Percentiles rank a stretch among this genome's conserved stretches.
phyloP scores from a whole-genome alignment of 192 early-diverging fungal species.

The Borealophlyctis nickersoniae region DNA sequence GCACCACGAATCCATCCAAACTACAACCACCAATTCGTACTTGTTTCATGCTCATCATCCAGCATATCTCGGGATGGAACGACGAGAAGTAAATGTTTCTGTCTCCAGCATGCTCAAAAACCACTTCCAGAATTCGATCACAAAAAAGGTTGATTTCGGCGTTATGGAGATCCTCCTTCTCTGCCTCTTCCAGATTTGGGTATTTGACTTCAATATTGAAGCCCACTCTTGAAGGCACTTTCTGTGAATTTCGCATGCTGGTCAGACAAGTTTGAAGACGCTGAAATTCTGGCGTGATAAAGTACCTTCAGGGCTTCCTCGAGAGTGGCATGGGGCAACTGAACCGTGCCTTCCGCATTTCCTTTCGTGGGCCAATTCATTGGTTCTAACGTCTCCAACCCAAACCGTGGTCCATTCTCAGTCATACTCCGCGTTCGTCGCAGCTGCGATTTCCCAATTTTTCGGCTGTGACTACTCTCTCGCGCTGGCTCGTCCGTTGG shows the following conservation, averaged over 20 bases:
- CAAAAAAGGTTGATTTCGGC: conserved; percentile 85
- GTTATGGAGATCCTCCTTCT: conserved; percentile 63
- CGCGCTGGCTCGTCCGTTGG: conserved; percentile 23
- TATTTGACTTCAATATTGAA: conserved; percentile 98
- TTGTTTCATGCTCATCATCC: conserved; percentile 83
- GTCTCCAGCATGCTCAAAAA: conserved; percentile 56
- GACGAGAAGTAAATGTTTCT: conserved; percentile 88
- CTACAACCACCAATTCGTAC: conserved; percentile 18
- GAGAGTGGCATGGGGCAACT: conserved; percentile 84
- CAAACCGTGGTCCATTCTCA: no score
- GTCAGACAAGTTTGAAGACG: neutral
- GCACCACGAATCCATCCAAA: neutral
- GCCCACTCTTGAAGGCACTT: conserved; percentile 69
- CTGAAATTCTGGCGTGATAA: neutral
- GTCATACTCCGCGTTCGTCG: conserved; percentile 29
- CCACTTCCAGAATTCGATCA: conserved; percentile 77
- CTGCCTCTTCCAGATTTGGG: conserved; percentile 87
- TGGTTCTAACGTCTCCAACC: neutral
- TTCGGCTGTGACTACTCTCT: neutral
- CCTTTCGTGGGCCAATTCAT: conserved; percentile 64
- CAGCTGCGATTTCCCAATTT: neutral
- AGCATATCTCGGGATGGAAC: conserved; percentile 87
- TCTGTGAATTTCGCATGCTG: conserved; percentile 27
- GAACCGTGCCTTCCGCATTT: conserved; percentile 76
- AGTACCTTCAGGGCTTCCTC: conserved; percentile 54